Conservation (phyloP, 129 eudicot genomes). For the Ambrosia trifida region DNA sequence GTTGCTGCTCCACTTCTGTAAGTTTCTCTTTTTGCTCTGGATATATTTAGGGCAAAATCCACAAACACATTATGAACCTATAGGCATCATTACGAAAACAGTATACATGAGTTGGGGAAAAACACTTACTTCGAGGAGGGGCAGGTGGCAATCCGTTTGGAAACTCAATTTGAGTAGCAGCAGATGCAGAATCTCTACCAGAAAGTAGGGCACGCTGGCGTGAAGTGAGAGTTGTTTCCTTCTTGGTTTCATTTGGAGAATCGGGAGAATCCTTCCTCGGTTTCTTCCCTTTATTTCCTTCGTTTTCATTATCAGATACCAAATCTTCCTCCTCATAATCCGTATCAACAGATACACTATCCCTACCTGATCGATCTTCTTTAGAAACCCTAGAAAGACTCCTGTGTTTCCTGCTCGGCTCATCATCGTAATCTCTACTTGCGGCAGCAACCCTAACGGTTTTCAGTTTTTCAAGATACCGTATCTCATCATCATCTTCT, state of each 20-base stretch:
- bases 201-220: constrained; percentile 84
- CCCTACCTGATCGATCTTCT: constrained; percentile 46
- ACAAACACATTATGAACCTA: not conserved
- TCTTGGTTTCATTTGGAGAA: constrained; percentile 63
- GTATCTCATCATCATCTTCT: constrained; percentile 89
- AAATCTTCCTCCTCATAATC: constrained; percentile 73
- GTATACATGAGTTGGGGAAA: not conserved
- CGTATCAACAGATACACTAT: constrained; percentile 52
- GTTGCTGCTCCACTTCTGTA: constrained; percentile 87
- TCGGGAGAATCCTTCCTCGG: constrained; percentile 58
- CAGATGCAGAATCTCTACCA: constrained; percentile 62
- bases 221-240: constrained; percentile 70
- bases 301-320: constrained; percentile 59
- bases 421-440: constrained; percentile 55
- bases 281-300: constrained; percentile 56
- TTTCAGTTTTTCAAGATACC: constrained; percentile 78
- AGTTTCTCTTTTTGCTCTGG: constrained; percentile 90
- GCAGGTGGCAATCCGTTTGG: constrained; percentile 97
- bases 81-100: not conserved
- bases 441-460: constrained; percentile 55
- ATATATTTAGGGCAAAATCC: constrained; percentile 9
- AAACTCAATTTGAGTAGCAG: constrained; percentile 66
- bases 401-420: constrained; percentile 51
- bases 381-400: constrained; percentile 64
- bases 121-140: constrained; percentile 76